These are phyloP conservation scores for Xylaria sp. DNA, from an alignment of 2,329 filamentous ascomycete species.

Conservation along the genomic window DNA sequence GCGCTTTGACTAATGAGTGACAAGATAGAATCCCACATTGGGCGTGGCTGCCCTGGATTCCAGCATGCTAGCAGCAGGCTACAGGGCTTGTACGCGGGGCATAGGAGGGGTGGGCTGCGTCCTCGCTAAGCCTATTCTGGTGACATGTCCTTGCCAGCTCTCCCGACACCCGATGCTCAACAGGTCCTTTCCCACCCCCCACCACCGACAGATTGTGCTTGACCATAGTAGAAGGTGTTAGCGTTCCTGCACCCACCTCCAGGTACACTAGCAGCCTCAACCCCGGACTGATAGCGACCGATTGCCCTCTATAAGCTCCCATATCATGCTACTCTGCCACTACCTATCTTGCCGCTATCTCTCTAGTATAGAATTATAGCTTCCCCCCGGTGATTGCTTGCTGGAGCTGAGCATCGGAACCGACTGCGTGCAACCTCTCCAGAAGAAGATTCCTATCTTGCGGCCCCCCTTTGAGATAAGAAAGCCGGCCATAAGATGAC, in stretches of 20 bases:
- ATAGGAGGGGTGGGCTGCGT: conserved; percentile 14
- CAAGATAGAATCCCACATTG: conserved; percentile 27
- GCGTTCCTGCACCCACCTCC: no score
- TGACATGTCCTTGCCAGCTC: conserved; percentile 24
- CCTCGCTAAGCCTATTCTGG: conserved; percentile 24
- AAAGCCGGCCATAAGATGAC: conserved; percentile 1
- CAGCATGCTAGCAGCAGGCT: conserved; percentile 20
- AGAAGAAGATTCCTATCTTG: conserved; percentile 1
- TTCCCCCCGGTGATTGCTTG: neutral
- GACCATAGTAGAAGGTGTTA: conserved; percentile 31
- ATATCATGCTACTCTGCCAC: neutral
- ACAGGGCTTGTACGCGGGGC: conserved; percentile 23
- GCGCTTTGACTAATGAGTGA: conserved; percentile 34
- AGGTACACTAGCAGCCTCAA: no score
- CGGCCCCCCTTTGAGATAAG: conserved; percentile 19
- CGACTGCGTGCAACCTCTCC: conserved; percentile 11
- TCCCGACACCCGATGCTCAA: conserved; percentile 24
- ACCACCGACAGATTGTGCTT: conserved; percentile 18
- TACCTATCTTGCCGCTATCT: conserved; percentile 20
- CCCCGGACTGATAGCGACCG: conserved; percentile 1
- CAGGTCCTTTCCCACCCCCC: conserved; percentile 1
- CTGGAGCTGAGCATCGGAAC: neutral
- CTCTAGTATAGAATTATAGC: conserved; percentile 6
- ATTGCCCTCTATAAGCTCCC: conserved; percentile 8
- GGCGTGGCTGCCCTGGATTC: conserved; percentile 30